Base-by-base conservation (phyloP, 1,284 basidiomycete genomes). In the Grifola frondosa region DNA sequence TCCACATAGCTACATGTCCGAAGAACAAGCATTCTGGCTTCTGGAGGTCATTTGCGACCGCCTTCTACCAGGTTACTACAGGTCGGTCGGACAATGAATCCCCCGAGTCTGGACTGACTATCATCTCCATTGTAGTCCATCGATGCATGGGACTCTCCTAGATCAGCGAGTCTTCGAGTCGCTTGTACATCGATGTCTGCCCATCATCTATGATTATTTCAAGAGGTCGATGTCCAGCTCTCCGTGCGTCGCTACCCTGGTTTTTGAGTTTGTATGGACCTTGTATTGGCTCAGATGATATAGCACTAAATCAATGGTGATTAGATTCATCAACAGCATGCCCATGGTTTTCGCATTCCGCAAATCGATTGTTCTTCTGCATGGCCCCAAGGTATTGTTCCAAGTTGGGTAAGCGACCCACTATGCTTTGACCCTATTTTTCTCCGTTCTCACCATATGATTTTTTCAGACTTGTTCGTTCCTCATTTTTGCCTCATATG, bases 311-410 rank as follows among this genome's bases (percentile, higher is more conserved):
- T 37, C 41, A 20, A 44, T 25, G 13, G 21, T 28, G 8, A 12
- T 48, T 34, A 90, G 92, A 52, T 95, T 85, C 65, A 98, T 99
- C 70, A 98, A 98, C 69, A 96, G 92, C 58, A 97, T 99, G 93
- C 97, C 97, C 0, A 90, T 99, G 82, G 87, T 99, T 35, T 99
- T 99, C 61, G 96, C 97, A 0, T 99, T 98, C 75, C 83, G 97
- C 34, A n/a, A n/a, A n/a, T n/a, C n/a, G n/a, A 94, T 99, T 60
- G 92, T 97, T 3, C 91, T 99, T 72, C 95, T 95, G 52, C 98
- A 97, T 92, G 97, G 97, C 0, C 93, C 96, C 2, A 98, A 95
- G 60, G 97, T 99, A 11, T 71, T 99, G 33, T 99, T 99, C 75
- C 96, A 99, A 78, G 87, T 96, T 44, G 93, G 91, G 89, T 92